phyloP scores from a whole-genome alignment of 371 early-diverging fungal species.

The Actinomucor elegans region DNA sequence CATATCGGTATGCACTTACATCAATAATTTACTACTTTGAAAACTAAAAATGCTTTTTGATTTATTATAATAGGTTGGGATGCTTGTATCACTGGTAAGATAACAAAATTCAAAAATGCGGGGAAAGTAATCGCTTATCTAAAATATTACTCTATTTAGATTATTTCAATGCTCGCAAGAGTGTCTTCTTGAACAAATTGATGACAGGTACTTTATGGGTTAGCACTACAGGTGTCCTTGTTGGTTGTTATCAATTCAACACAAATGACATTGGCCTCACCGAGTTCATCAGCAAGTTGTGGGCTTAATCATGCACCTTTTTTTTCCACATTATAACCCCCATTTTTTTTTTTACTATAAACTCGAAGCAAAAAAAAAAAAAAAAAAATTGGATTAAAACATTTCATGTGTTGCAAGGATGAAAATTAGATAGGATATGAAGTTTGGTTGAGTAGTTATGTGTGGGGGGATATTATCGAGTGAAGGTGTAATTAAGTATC shows the following conservation, averaged over 20 bases:
- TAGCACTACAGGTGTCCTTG: conserved; percentile 72
- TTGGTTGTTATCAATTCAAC: conserved; percentile 93
- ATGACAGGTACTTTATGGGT: conserved; percentile 62
- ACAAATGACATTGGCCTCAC: conserved; percentile 94
- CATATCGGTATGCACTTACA: conserved; percentile 71
- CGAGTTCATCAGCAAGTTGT: conserved; percentile 77
- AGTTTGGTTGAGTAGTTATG: too few relatives aligned
- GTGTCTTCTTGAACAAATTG: conserved; percentile 63
- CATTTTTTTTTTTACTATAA: conserved; percentile 20
- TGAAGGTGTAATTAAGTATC: too few relatives aligned
- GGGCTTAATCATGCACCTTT: conserved; percentile 60
- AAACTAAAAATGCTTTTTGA: conserved; percentile 4
- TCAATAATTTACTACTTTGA: too few relatives aligned
- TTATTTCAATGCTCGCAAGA: conserved; percentile 80
- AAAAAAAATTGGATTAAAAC: not conserved
- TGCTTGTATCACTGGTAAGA: conserved; percentile 59
- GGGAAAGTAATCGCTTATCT: conserved; percentile 20
- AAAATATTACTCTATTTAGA: conserved; percentile 48
- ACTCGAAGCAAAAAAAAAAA: conserved; percentile 1
- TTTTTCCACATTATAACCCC: conserved; percentile 7
- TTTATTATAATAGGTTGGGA: conserved; percentile 42
- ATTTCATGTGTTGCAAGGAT: not conserved
- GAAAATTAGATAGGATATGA: not conserved
- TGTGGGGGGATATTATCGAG: too few relatives aligned
- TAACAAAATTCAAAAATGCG: conserved; percentile 19